Evolutionary conservation across 768 basidiomycete species (phyloP), one percentile per base, ranked within the genome.

Genomic region (Dioszegia hungarica): DNA sequence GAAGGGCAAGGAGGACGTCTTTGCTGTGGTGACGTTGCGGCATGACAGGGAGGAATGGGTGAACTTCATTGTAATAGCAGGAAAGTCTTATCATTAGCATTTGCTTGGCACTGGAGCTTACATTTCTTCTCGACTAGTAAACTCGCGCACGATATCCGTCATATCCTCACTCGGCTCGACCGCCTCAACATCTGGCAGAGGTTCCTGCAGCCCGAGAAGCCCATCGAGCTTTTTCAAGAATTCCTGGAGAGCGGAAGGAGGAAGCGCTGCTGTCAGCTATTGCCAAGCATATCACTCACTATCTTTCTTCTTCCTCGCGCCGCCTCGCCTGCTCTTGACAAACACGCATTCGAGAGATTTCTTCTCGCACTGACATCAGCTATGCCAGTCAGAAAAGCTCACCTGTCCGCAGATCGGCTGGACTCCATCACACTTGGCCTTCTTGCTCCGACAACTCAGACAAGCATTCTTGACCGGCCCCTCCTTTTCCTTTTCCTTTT

Each of bases 391-490:
- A 29, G 24, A 3, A 1, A 15, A 5, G 62, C 68, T 55, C 51
- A 68, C 69, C 62, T 71, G 67, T 2, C 68, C 64, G 45, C 74
- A 75, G 9, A 74, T 59, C 5, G 74, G 74, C 54, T 67, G 64
- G 1, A 55, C 57, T 17, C 74, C 74, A 56, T 75, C 74, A 34
- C 74, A 75, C 54, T 72, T 66, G 0, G 72, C 72, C 60, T 75
- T 75, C 41, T 71, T 70, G 6, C 61, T 64, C 36, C 74, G 57
- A 43, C 74, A 75, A 33, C 62, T 67, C 14, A 75, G 54, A 57
- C 74, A 75, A 25, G 74, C 74, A 20, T 65, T 65, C 57, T 71
- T 71, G 39, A 71, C 69, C 9, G 69, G 69, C 29, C 66, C 66
- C 19, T 67, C 56, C 36, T 68, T 68, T 6, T 57, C 55, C 53